These are phyloP conservation scores for Dryas alaskensis DNA, from an alignment of 306 rosid genomes.

Conservation along the genomic window DNA sequence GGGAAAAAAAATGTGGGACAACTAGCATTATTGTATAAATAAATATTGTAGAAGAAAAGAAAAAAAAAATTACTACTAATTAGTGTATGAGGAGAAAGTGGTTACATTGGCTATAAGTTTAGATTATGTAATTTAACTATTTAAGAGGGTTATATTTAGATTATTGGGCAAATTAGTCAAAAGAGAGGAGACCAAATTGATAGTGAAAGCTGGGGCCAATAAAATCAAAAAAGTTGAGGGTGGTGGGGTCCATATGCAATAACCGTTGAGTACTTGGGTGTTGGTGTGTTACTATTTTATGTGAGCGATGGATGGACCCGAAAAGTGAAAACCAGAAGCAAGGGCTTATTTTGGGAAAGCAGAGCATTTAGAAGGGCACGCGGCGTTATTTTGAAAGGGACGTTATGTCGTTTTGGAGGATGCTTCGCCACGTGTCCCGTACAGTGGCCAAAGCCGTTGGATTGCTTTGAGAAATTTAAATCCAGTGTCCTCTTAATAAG, in stretches of 20 bases:
- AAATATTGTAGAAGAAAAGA: too few relatives aligned
- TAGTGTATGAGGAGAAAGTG: too few relatives aligned
- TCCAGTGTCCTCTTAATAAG: too few relatives aligned
- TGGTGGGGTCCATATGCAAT: not conserved
- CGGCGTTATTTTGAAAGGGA: conserved; percentile 21
- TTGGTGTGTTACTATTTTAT: not conserved
- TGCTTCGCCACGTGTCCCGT: conserved; percentile 18
- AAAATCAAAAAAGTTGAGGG: not conserved
- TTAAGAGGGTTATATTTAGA: too few relatives aligned
- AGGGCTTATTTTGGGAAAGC: conserved; percentile 20
- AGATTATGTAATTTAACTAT: too few relatives aligned
- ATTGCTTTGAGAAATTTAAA: conserved; percentile 2
- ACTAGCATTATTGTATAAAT: too few relatives aligned
- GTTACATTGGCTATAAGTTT: too few relatives aligned
- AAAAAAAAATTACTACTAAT: too few relatives aligned
- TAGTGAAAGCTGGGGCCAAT: not conserved
- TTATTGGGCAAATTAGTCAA: not conserved
- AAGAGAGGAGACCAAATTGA: not conserved
- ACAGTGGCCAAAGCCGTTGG: conserved; percentile 24
- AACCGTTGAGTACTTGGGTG: not conserved
- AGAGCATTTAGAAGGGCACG: not conserved
- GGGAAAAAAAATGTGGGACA: too few relatives aligned
- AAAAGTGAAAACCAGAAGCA: too few relatives aligned
- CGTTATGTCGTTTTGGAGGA: not conserved
- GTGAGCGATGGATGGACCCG: not conserved